phyloP scores from a whole-genome alignment of 2,329 filamentous ascomycete species.

The Chalaropsis ovoidea region DNA sequence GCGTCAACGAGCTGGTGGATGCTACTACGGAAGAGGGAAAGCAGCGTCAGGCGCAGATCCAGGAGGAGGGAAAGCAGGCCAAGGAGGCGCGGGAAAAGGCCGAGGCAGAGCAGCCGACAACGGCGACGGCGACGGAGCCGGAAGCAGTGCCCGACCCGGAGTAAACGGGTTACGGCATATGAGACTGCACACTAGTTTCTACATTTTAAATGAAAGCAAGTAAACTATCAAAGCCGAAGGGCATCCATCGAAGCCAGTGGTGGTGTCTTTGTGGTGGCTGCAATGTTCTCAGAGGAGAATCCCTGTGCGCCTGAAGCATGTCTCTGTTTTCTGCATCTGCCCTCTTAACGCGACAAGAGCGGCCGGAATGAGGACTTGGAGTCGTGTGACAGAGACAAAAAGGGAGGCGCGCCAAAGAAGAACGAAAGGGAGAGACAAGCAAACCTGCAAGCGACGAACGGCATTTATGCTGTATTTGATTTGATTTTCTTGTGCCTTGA shows the following conservation, averaged over 20 bases:
- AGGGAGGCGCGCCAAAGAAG: not conserved
- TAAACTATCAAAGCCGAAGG: not conserved
- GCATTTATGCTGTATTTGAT: not conserved
- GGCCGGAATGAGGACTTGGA: not conserved
- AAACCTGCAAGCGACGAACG: not conserved
- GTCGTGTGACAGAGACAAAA: not conserved
- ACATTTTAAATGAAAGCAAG: not conserved
- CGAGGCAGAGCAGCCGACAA: not conserved
- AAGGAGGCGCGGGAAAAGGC: slow-evolving; percentile 22
- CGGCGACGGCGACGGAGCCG: slow-evolving; percentile 5
- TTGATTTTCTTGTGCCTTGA: not conserved
- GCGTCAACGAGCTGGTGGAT: slow-evolving; percentile 85
- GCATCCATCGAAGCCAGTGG: not conserved
- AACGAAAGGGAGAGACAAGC: not conserved
- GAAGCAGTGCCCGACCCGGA: slow-evolving; percentile 24
- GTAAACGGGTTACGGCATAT: slow-evolving; percentile 14
- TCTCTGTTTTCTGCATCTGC: not conserved
- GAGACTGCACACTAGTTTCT: not conserved
- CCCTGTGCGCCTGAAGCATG: not conserved
- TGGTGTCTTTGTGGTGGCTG: too few relatives aligned
- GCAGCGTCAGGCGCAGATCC: slow-evolving; percentile 65
- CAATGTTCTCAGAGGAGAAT: not conserved
- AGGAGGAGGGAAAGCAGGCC: slow-evolving; percentile 39
- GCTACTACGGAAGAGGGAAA: slow-evolving; percentile 81
- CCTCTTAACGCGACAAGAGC: slow-evolving; percentile 5